These are phyloP conservation scores for Penicillium paneum DNA, from an alignment of 2,329 filamentous ascomycete genomes.

Conservation along the genomic window DNA sequence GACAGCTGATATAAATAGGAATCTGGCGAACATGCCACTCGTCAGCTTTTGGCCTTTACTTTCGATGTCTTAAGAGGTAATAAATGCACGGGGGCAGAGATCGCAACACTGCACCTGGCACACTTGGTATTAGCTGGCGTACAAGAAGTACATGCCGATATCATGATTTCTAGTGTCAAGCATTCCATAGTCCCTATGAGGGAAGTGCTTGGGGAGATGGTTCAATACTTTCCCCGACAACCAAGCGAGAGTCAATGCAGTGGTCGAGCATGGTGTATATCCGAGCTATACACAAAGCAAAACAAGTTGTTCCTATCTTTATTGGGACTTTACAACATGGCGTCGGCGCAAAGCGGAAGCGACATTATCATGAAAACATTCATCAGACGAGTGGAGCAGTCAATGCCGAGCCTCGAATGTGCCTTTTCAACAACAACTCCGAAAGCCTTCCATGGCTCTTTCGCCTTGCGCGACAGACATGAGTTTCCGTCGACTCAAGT, in stretches of 20 bases:
- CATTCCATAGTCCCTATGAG: constrained; percentile 14
- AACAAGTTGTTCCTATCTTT: constrained; percentile 29
- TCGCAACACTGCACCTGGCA: constrained; percentile 24
- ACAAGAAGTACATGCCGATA: constrained; percentile 11
- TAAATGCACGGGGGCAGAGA: background rate
- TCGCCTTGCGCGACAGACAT: constrained; percentile 10
- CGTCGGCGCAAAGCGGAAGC: constrained; percentile 11
- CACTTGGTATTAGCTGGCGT: constrained; percentile 25
- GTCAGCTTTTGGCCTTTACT: constrained; percentile 22
- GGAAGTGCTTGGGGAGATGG: constrained; percentile 15
- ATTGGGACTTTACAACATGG: constrained; percentile 24
- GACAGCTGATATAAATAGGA: constrained; percentile 8
- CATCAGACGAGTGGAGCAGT: constrained; percentile 15
- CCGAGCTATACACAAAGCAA: constrained; percentile 15
- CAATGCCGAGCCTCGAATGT: constrained; percentile 12
- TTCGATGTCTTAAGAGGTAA: constrained; percentile 21
- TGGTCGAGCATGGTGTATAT: constrained; percentile 17
- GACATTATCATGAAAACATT: constrained; percentile 20
- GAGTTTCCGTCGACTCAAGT: constrained; percentile 15
- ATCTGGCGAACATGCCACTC: constrained; percentile 22
- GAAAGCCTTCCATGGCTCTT: constrained; percentile 8
- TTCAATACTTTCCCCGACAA: constrained; percentile 22
- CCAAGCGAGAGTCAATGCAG: constrained; percentile 19
- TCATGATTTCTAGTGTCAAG: constrained; percentile 8
- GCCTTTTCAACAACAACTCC: constrained; percentile 14